phyloP scores from a whole-genome alignment of 2,329 filamentous ascomycete species.

The Pestalotiopsis sp. region DNA sequence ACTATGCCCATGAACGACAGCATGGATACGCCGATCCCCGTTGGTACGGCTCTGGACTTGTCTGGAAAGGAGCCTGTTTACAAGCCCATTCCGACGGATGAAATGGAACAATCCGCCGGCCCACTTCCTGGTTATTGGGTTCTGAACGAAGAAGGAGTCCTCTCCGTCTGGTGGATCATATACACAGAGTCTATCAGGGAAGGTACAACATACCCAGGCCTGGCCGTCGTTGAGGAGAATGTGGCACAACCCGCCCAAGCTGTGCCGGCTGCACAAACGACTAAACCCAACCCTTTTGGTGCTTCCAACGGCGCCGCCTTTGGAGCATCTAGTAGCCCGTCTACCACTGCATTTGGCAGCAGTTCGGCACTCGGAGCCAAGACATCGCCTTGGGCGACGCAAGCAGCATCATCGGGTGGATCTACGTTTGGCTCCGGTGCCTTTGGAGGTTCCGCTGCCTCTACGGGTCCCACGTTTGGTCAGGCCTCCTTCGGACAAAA shows the following conservation, averaged over 20 bases:
- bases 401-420: constrained; percentile 32
- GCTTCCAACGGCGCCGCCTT: constrained; percentile 39
- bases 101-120: constrained; percentile 76
- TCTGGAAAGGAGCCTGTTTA: constrained; percentile 78
- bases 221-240: constrained; percentile 52
- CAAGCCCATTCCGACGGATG: constrained; percentile 75
- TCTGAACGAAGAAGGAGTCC: constrained; percentile 84
- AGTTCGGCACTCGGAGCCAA: constrained; percentile 52
- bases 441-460: constrained; percentile 41
- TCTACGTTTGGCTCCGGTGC: constrained; percentile 46
- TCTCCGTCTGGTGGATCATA: constrained; percentile 88
- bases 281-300: constrained; percentile 27
- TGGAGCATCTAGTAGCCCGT: constrained; percentile 36
- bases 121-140: constrained; percentile 84
- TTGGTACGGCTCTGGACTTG: constrained; percentile 84
- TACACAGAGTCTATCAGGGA: constrained; percentile 84
- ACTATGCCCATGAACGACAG: constrained; percentile 72
- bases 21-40: constrained; percentile 71
- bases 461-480: constrained; percentile 48
- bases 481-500: constrained; percentile 43
- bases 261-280: constrained; percentile 34
- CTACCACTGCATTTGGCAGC: constrained; percentile 49
- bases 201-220: constrained; percentile 72
- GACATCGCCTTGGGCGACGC: constrained; percentile 52
- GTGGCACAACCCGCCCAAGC: constrained; percentile 34